phyloP scores from a whole-genome alignment of 306 rosid genomes.

The Pyrus betulifolia region DNA sequence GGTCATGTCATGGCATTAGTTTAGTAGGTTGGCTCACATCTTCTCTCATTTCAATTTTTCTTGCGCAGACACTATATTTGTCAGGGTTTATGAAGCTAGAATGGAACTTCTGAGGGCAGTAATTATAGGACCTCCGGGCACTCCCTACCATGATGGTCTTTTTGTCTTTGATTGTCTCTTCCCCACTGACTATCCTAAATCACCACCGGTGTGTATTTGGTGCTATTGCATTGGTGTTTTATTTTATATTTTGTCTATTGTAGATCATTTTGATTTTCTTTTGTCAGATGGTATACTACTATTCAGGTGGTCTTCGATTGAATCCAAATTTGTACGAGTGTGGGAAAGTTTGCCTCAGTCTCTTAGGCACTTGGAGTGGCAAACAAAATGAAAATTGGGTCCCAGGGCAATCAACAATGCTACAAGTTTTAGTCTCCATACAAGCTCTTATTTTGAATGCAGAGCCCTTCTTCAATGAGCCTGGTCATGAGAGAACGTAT shows the following conservation, averaged over 20 bases:
- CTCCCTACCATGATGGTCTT: conserved; percentile 84
- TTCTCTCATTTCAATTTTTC: conserved; percentile 4
- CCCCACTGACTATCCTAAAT: conserved; percentile 46
- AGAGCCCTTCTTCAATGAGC: conserved; percentile 73
- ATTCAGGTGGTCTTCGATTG: conserved; percentile 77
- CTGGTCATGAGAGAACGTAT: conserved; percentile 35
- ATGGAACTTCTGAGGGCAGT: conserved; percentile 78
- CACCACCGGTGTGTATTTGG: conserved; percentile 62
- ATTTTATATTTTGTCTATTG: not conserved
- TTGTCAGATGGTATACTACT: conserved; percentile 62
- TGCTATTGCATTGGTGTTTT: not conserved
- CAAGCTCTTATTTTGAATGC: conserved; percentile 76
- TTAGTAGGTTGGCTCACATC: not conserved
- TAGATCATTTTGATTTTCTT: conserved; percentile 18
- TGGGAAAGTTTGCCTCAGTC: conserved; percentile 86
- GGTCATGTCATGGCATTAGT: not conserved
- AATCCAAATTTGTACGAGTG: conserved; percentile 66
- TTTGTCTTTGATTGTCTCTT: conserved; percentile 75
- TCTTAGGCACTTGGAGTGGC: conserved; percentile 77
- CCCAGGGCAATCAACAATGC: conserved; percentile 67
- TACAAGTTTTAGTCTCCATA: conserved; percentile 79
- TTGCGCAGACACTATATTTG: conserved; percentile 60
- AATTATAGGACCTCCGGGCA: conserved; percentile 69
- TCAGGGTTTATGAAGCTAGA: conserved; percentile 59
- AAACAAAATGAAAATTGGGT: conserved; percentile 58